Percentiles rank a stretch among this genome's conserved stretches.
Evolutionary conservation across 1,284 basidiomycete genomes (phyloP).

Genomic region (Apiotrichum domesticum): DNA sequence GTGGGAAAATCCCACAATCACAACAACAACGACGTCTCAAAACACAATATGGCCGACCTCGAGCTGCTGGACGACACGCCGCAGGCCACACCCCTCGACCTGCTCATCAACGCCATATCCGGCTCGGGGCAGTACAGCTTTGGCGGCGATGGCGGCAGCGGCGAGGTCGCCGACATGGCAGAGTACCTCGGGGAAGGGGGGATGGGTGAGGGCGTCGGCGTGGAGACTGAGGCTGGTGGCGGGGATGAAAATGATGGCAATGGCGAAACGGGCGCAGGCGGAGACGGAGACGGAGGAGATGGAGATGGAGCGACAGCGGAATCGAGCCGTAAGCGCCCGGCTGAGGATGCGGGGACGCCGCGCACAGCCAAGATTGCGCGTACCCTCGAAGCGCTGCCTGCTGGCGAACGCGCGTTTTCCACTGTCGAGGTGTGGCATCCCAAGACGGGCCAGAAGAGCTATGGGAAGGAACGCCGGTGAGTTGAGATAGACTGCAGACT

Average conservation of each 20-base stretch:
- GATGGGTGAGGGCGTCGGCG: neutral
- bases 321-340: neutral
- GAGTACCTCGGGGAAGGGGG: neutral
- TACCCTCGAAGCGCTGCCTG: constrained; percentile 7
- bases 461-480: constrained; percentile 40
- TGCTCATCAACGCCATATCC: constrained; percentile 41
- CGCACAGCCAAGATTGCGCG: constrained; percentile 12
- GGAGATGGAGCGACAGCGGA: neutral
- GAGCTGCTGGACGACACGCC: constrained; percentile 16
- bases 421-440: constrained; percentile 41
- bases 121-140: constrained; percentile 13
- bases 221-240: neutral
- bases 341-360: constrained; percentile 1
- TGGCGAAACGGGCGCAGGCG: too few relatives aligned
- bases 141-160: too few relatives aligned
- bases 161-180: neutral
- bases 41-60: constrained; percentile 8
- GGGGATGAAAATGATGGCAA: neutral
- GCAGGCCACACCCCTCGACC: constrained; percentile 29
- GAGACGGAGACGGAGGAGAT: neutral
- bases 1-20: constrained; percentile 11
- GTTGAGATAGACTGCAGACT: constrained; percentile 2
- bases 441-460: constrained; percentile 40
- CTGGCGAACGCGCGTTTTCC: constrained; percentile 9
- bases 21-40: constrained; percentile 12